These are phyloP conservation scores for Voacanga thouarsii DNA, from an alignment of 257 asterid genomes.

Conservation along the genomic window DNA sequence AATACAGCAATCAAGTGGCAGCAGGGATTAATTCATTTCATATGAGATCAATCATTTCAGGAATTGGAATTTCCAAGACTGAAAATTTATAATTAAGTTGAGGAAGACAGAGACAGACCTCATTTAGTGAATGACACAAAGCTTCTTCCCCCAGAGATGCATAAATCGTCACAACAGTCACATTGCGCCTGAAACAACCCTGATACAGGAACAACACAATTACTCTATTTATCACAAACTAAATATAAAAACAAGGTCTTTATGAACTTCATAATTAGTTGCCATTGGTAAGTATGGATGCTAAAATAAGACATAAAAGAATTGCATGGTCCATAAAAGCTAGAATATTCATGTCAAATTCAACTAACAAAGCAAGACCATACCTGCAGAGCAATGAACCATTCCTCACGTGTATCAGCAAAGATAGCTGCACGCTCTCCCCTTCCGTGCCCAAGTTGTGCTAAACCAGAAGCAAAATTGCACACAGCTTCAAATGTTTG, in stretches of 20 bases:
- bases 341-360: not conserved
- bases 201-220: constrained; percentile 34
- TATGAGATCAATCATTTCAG: not conserved
- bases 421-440: constrained; percentile 91
- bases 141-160: constrained; percentile 99
- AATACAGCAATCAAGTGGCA: not conserved
- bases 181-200: constrained; percentile 97
- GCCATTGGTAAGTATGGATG: not conserved
- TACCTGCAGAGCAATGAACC: constrained; percentile 98
- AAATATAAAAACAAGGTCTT: not conserved
- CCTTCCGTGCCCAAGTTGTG: constrained; percentile 77
- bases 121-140: constrained; percentile 85
- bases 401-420: constrained; percentile 95
- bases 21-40: constrained; percentile 1
- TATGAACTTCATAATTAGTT: constrained; percentile 4
- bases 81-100: not conserved
- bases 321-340: constrained; percentile 5
- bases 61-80: not conserved
- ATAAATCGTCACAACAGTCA: constrained; percentile 91
- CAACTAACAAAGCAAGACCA: not conserved
- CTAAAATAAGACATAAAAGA: not conserved
- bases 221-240: constrained; percentile 1
- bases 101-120: constrained; percentile 47
- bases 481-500: constrained; percentile 77
- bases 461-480: constrained; percentile 82